Base-by-base conservation (phyloP, 345 rosid species). In the Luvunga scandens region DNA sequence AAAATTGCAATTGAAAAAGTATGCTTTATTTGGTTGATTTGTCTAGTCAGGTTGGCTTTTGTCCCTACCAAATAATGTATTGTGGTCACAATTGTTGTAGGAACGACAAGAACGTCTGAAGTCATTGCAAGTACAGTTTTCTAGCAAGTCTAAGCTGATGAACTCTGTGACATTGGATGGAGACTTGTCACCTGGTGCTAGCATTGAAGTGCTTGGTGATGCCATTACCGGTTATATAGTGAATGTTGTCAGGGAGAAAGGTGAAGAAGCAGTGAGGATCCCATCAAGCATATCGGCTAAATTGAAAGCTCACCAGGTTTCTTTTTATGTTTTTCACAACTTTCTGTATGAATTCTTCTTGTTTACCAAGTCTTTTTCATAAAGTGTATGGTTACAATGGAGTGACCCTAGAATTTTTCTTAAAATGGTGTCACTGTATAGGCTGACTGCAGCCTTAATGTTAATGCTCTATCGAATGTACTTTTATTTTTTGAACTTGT, bases 1-100 rank as follows among this genome's bases (percentile, higher is more conserved):
- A 97, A 97, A 91, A 97, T 94, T 77, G 99, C 99, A 73, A 91
- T 97, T 38, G 99, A 97, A 87, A 94, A 97, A 94, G 98, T 93
- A 79, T 28, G 72, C 74, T 71, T 75, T 60, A 33, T 60, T 74
- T 57, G 28, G 77, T 62, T 74, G 36, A 59, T 72, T 75, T 57
- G 45, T 70, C 81, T 39, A 12, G 65, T 75, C 12, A 19, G 71
- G 71, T 61, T 78, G 72, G 61, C 27, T 34, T 56, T 70, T 38
- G 60, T 77, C 33, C 24, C 60, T 55, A 39, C 64, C 74, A 57
- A 73, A 71, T 75, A 85, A 79, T 76, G 67, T 73, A 39, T 78
- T 76, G 65, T 59, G 53, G 56, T 80, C 56, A 66, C 71, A 55
- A 77, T 64, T 72, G 82, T 78, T 84, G 80, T 78, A 97, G 99